phyloP scores from a whole-genome alignment of 139 green algal species.

The Astrephomene gubernaculifera region DNA sequence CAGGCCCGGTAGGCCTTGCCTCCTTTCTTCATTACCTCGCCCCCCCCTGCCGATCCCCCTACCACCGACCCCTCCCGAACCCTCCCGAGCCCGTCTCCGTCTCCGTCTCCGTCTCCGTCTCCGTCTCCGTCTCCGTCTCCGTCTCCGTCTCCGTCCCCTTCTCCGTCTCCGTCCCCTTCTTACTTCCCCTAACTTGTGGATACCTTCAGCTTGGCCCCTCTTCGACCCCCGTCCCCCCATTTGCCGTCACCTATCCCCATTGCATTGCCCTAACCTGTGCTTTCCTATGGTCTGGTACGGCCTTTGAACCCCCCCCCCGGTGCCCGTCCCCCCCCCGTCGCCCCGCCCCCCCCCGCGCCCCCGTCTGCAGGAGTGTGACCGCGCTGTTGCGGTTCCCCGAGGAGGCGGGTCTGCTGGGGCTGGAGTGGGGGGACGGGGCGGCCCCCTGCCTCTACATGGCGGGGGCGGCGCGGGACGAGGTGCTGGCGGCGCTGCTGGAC shows the following conservation, averaged over 20 bases:
- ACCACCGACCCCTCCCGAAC: no score
- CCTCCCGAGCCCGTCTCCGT: no score
- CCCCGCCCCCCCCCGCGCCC: neutral
- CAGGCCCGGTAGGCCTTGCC: no score
- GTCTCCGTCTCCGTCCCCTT: no score
- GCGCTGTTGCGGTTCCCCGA: slow-evolving; percentile 57
- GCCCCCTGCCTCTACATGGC: slow-evolving; percentile 71
- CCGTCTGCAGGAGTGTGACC: neutral
- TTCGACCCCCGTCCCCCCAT: neutral
- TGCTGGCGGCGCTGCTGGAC: slow-evolving; percentile 80
- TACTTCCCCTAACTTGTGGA: neutral
- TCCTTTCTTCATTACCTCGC: no score
- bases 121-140: no score
- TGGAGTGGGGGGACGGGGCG: slow-evolving; percentile 79
- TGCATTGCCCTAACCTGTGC: neutral
- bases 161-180: neutral
- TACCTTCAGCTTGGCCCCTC: neutral
- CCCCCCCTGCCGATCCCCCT: no score
- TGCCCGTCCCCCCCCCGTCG: neutral
- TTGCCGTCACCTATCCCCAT: neutral
- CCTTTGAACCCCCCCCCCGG: neutral
- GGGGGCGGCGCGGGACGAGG: slow-evolving; percentile 68
- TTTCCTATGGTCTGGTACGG: no score
- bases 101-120: no score
- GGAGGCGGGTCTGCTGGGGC: slow-evolving; percentile 78